These are phyloP conservation scores for Xylaria longipes DNA, from an alignment of 495 filamentous ascomycete genomes.

Conservation along the genomic window DNA sequence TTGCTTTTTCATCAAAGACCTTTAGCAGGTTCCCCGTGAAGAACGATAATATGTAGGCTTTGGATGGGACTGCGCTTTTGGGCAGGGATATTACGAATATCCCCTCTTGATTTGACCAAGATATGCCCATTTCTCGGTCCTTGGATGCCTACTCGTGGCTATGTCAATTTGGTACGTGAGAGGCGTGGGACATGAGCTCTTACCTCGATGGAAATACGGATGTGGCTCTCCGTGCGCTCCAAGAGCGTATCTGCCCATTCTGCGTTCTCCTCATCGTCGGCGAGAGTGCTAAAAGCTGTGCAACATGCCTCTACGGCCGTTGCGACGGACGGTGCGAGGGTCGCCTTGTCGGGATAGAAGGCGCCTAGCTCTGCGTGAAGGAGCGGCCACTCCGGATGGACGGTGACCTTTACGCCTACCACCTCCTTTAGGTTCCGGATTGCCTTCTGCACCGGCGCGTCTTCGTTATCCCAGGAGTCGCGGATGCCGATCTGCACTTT, in stretches of 20 bases:
- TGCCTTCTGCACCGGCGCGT: constrained; percentile 33
- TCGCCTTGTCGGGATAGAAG: constrained; percentile 42
- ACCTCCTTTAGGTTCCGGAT: constrained; percentile 33
- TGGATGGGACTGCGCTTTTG: constrained; percentile 32
- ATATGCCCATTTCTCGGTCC: background rate
- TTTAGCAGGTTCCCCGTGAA: constrained; percentile 37
- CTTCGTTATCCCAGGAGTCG: constrained; percentile 41
- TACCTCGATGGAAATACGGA: constrained; percentile 44
- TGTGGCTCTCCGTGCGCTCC: constrained; percentile 29
- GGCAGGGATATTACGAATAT: constrained; percentile 45
- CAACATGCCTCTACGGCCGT: constrained; percentile 36
- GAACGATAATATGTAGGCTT: constrained; percentile 35
- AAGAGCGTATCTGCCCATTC: constrained; percentile 43
- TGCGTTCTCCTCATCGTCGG: constrained; percentile 41
- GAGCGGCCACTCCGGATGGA: constrained; percentile 45
- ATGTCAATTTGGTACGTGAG: background rate
- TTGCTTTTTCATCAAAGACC: constrained; percentile 38
- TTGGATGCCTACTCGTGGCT: constrained; percentile 2
- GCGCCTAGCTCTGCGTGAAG: constrained; percentile 37
- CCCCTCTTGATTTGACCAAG: constrained; percentile 4
- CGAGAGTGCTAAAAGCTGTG: constrained; percentile 38
- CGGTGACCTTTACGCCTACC: constrained; percentile 41
- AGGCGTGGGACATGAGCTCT: background rate
- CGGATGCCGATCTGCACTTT: constrained; percentile 45
- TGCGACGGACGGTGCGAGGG: constrained; percentile 38